These are phyloP conservation scores for Stephanocyclus meneghinianus DNA, from an alignment of 352 stramenopile species.

Conservation along the genomic window DNA sequence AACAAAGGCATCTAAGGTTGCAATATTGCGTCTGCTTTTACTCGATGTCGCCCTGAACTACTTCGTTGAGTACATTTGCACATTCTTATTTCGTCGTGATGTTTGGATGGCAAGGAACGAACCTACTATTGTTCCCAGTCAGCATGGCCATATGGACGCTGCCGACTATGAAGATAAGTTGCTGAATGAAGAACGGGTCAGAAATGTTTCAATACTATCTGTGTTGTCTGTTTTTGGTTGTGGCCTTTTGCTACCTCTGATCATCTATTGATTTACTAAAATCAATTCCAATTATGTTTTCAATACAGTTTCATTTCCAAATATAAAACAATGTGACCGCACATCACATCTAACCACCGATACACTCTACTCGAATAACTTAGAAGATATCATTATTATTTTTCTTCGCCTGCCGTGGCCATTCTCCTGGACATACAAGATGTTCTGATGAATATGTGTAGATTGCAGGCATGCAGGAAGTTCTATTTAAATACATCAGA, in stretches of 20 bases:
- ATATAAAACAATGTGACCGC: not conserved
- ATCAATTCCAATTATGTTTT: not conserved
- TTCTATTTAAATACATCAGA: not conserved
- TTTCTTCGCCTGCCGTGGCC: too few species aligned
- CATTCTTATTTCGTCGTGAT: conserved; percentile 33
- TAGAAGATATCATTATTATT: too few species aligned
- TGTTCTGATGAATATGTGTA: too few species aligned
- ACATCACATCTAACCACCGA: too few species aligned
- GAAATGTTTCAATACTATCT: conserved; percentile 34
- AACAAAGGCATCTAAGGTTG: conserved; percentile 41
- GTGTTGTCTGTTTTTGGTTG: not conserved
- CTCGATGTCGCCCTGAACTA: conserved; percentile 30
- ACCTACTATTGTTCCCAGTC: not conserved
- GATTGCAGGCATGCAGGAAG: too few species aligned
- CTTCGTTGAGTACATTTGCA: conserved; percentile 37
- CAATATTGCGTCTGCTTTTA: conserved; percentile 45
- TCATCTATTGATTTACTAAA: conserved; percentile 9
- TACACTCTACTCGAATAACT: too few species aligned
- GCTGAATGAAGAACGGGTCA: conserved; percentile 48
- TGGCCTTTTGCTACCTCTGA: not conserved
- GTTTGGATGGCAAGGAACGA: conserved; percentile 39
- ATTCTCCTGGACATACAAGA: too few species aligned
- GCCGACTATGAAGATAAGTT: conserved; percentile 55
- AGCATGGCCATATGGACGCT: conserved; percentile 15
- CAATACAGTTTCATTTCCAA: not conserved